phyloP scores from a whole-genome alignment of 73 alveolate species.

The Paramecium octaurelia region DNA sequence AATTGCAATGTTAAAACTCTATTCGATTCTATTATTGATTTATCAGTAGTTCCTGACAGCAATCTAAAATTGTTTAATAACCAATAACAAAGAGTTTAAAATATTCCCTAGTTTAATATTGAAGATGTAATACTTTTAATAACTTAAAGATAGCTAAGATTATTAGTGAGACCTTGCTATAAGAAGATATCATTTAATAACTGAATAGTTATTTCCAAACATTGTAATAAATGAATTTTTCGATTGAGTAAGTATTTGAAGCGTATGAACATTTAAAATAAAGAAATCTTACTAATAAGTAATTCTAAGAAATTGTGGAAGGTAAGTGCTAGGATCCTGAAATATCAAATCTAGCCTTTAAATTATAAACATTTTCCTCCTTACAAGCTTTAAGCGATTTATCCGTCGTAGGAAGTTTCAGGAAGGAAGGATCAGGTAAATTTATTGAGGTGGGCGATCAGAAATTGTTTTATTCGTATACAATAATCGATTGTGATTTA shows the following conservation, averaged over 20 bases:
- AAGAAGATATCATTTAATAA: not conserved
- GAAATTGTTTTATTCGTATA: not conserved
- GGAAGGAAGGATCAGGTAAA: not conserved
- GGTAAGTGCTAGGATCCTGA: not conserved
- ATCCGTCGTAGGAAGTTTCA: not conserved
- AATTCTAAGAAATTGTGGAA: not conserved
- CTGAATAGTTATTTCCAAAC: not conserved
- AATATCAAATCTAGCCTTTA: not conserved
- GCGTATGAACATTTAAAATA: not conserved
- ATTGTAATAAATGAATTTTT: not conserved
- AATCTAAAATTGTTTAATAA: not conserved
- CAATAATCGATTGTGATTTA: conserved; percentile 11
- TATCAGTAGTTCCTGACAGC: not conserved
- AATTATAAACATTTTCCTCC: not conserved
- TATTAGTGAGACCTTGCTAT: not conserved
- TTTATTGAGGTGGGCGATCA: not conserved
- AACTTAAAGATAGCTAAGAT: not conserved
- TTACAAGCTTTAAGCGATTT: conserved; percentile 12
- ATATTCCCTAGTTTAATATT: not conserved
- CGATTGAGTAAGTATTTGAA: not conserved
- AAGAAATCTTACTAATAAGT: not conserved
- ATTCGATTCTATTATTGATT: not conserved
- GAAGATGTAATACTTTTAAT: not conserved
- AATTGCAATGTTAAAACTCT: not conserved
- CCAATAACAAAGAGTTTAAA: not conserved